These are phyloP conservation scores for Tetracladium marchalianum DNA, from an alignment of 495 filamentous ascomycete genomes.

Conservation along the genomic window DNA sequence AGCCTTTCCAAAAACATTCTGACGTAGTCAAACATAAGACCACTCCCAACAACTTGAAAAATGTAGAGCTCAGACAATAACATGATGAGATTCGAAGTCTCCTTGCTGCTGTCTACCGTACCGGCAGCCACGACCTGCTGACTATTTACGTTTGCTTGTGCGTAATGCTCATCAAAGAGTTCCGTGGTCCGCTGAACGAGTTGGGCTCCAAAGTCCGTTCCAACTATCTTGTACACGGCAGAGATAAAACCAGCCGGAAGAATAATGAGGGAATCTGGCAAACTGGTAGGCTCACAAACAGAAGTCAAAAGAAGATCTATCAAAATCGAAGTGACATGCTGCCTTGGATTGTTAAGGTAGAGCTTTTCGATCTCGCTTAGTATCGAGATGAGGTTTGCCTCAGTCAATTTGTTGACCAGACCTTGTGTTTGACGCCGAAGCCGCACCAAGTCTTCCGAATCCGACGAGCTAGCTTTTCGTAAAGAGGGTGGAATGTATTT, in stretches of 20 bases:
- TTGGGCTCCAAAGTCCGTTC: conserved; percentile 79
- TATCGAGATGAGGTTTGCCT: conserved; percentile 76
- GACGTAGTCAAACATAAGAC: conserved; percentile 83
- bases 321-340: conserved; percentile 71
- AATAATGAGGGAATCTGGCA: conserved; percentile 82
- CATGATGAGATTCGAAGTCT: conserved; percentile 68
- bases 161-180: conserved; percentile 48
- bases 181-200: conserved; percentile 69
- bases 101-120: conserved; percentile 41
- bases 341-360: conserved; percentile 70
- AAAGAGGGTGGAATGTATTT: conserved; percentile 88
- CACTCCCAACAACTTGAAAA: conserved; percentile 76
- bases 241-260: conserved; percentile 86
- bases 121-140: conserved; percentile 32
- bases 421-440: conserved; percentile 76
- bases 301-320: conserved; percentile 64
- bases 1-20: conserved; percentile 63
- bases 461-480: conserved; percentile 49
- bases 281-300: conserved; percentile 62
- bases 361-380: conserved; percentile 70
- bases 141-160: conserved; percentile 28
- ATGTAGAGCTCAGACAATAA: conserved; percentile 84
- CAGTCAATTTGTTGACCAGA: conserved; percentile 84
- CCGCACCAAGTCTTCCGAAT: conserved; percentile 56
- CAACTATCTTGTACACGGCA: conserved; percentile 75